phyloP scores from a whole-genome alignment of 495 filamentous ascomycete genomes.

The Penicillium nucicola region DNA sequence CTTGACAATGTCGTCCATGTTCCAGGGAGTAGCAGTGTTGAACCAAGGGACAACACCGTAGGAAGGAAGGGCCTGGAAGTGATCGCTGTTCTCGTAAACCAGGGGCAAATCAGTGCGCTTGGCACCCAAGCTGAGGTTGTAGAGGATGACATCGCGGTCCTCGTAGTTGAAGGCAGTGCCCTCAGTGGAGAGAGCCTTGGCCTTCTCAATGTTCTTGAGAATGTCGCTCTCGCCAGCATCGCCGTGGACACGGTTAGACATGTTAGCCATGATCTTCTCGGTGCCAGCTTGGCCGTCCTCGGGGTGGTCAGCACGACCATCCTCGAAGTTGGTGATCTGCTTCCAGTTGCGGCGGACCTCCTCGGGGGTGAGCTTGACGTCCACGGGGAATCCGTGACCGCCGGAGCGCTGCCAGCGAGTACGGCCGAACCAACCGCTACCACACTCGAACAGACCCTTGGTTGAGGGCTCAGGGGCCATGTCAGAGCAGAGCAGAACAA shows the following conservation, averaged over 20 bases:
- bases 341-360: slow-evolving; percentile 75
- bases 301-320: slow-evolving; percentile 87
- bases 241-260: slow-evolving; percentile 64
- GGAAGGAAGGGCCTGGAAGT: slow-evolving; percentile 90
- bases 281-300: slow-evolving; percentile 72
- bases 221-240: slow-evolving; percentile 45
- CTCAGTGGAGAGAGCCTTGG: slow-evolving; percentile 65
- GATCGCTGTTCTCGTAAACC: slow-evolving; percentile 83
- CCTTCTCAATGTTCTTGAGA: slow-evolving; percentile 71
- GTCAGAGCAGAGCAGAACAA: slow-evolving; percentile 85
- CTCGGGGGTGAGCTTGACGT: slow-evolving; percentile 84
- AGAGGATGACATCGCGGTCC: slow-evolving; percentile 87
- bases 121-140: slow-evolving; percentile 93
- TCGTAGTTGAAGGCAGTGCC: slow-evolving; percentile 80
- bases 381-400: slow-evolving; percentile 89
- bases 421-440: slow-evolving; percentile 87
- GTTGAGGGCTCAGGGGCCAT: slow-evolving; percentile 79
- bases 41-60: slow-evolving; percentile 95
- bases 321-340: slow-evolving; percentile 81
- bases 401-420: slow-evolving; percentile 95
- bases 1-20: slow-evolving; percentile 77
- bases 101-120: slow-evolving; percentile 86
- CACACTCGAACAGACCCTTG: slow-evolving; percentile 92
- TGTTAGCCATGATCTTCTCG: slow-evolving; percentile 88
- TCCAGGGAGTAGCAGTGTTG: slow-evolving; percentile 77